Conservation (phyloP, 2,329 filamentous ascomycete genomes). For the Trichoderma aggressivum region DNA sequence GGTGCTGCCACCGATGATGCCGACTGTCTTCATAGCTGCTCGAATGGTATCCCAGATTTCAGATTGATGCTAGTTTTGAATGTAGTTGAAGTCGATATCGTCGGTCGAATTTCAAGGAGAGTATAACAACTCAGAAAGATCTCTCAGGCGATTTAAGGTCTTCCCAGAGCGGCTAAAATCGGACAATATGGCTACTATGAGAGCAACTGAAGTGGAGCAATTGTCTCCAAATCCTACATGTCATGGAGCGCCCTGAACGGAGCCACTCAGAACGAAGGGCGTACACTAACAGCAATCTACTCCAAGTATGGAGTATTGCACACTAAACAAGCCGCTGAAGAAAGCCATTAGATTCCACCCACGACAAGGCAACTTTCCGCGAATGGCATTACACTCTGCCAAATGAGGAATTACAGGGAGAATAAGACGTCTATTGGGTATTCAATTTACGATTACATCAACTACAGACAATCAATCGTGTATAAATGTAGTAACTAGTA, state of each 20-base stretch:
- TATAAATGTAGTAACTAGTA: not conserved
- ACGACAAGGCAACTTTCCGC: not conserved
- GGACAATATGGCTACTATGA: not conserved
- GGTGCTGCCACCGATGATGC: slow-evolving; percentile 24
- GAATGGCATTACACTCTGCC: not conserved
- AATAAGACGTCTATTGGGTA: not conserved
- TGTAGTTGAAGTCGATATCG: no score
- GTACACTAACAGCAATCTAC: not conserved
- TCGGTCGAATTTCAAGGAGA: not conserved
- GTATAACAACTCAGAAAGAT: not conserved
- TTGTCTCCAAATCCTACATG: not conserved
- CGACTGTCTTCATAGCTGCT: slow-evolving; percentile 20
- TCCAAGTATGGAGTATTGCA: not conserved
- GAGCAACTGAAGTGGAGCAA: not conserved
- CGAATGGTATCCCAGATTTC: not conserved
- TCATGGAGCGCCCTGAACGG: not conserved
- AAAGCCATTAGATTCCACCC: not conserved
- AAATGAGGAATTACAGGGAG: not conserved
- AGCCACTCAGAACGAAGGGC: not conserved
- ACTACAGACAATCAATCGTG: not conserved
- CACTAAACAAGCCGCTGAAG: not conserved
- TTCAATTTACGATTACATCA: not conserved
- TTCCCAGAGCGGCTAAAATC: not conserved
- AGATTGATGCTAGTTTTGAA: not conserved
- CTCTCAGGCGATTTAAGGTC: not conserved